Evolutionary conservation across 257 asterid genomes (phyloP), one percentile per base, ranked within the genome.

Genomic region (Lithospermum erythrorhizon): DNA sequence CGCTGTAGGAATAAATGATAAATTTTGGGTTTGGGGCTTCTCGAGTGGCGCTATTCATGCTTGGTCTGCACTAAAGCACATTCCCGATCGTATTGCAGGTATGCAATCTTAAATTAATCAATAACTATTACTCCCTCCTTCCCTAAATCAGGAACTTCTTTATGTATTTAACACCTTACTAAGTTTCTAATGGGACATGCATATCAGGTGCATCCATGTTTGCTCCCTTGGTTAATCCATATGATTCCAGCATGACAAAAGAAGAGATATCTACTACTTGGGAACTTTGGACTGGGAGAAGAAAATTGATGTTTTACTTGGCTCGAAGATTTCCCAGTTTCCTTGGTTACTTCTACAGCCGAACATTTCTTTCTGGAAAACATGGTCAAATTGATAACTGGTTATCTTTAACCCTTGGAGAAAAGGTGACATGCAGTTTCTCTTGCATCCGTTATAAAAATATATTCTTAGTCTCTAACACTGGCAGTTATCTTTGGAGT

Each of bases 21-120:
- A 82, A 63, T 87, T 90, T 75, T 90, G 98, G 98, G 78, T 87
- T 58, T 56, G 82, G 67, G 96, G 94, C 30, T 81, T 77, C 68
- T 90, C 94, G 0, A 83, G 78, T 68, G 98, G 87, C 67, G 80
- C 94, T 0, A 53, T 87, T 62, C 96, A 90, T 58, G 87, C 88
- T 73, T 85, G 94, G 98, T 94, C 94, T 70, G 94, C 98, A 63
- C 77, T 90, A 6, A 81, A 82, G 64, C 82, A 77, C 75, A 78
- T 87, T 66, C 83, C 96, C 5, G 69, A 78, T 15, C 79, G 79
- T 66, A 71, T 89, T 76, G 88, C 91, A 57, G 95, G 97, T 89
- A 68, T 58, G 56, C n/a, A 53, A 49, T 27, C 32, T 27, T 27
- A 27, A 3, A 27, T 5, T 27, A 27, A 27, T 27, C 5, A 27